Evolutionary conservation across 148 eudicot genomes (phyloP).

Genomic region (Fagopyrum homotropicum): DNA sequence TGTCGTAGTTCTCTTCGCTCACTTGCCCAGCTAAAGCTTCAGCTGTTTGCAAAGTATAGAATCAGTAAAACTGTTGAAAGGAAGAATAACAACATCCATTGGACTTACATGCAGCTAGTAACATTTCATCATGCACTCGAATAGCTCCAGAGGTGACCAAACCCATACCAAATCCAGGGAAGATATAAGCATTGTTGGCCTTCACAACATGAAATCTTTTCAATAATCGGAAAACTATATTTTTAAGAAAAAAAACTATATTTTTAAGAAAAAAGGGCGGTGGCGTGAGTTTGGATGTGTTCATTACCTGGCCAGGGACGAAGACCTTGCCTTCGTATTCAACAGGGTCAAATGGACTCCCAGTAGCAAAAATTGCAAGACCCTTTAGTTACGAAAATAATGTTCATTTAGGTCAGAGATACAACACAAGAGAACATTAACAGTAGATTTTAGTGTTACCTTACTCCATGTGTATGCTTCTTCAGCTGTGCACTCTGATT

Average conservation of each 20-base stretch:
- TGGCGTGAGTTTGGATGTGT: background rate
- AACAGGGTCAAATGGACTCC: conserved; percentile 87
- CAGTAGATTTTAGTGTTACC: conserved; percentile 31
- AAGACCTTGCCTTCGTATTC: conserved; percentile 58
- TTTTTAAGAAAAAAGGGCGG: background rate
- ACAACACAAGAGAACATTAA: background rate
- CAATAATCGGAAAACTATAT: background rate
- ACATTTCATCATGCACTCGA: conserved; percentile 81
- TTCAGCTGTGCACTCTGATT: conserved; percentile 96
- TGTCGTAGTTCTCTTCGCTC: conserved; percentile 51
- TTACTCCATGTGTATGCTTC: conserved; percentile 85
- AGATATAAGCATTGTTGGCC: conserved; percentile 93
- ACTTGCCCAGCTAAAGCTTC: conserved; percentile 92
- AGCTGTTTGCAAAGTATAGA: conserved; percentile 32
- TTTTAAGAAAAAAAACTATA: background rate
- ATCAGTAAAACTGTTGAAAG: background rate
- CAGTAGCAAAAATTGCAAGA: conserved; percentile 81
- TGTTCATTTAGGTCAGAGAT: too few relatives aligned
- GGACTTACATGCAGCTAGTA: conserved; percentile 80
- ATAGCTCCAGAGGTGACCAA: conserved; percentile 92
- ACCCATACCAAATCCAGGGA: conserved; percentile 90
- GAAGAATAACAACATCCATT: background rate
- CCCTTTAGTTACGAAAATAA: conserved; percentile 33
- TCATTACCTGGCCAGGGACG: conserved; percentile 80
- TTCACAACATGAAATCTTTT: conserved; percentile 16